Conservation (phyloP, 1,139 yeast genomes). For the Scheffersomyces cryptocercus region DNA sequence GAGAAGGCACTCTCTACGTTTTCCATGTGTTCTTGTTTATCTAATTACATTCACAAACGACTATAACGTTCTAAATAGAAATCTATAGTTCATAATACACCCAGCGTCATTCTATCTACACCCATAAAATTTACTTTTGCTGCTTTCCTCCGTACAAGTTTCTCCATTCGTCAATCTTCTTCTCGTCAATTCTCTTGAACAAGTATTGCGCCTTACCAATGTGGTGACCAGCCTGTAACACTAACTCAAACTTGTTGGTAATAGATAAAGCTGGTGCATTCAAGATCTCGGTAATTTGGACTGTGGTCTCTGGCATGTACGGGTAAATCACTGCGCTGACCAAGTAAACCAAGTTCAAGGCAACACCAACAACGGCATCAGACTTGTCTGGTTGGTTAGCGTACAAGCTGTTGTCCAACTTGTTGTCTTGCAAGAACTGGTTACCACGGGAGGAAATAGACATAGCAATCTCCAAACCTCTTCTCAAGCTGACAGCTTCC, state of each 20-base stretch:
- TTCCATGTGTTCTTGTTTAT: too few relatives aligned
- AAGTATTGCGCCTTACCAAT: conserved; percentile 90
- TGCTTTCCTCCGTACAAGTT: conserved; percentile 76
- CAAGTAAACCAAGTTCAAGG: conserved; percentile 82
- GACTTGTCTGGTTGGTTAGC: conserved; percentile 75
- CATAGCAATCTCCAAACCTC: conserved; percentile 91
- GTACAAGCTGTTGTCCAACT: conserved; percentile 84
- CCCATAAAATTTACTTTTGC: conserved; percentile 13
- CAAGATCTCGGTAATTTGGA: conserved; percentile 71
- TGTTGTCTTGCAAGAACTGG: conserved; percentile 91
- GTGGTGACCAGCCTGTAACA: conserved; percentile 78
- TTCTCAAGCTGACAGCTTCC: conserved; percentile 81
- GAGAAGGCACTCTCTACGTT: too few relatives aligned
- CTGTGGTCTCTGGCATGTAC: conserved; percentile 83
- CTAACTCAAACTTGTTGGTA: conserved; percentile 71
- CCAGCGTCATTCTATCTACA: too few relatives aligned
- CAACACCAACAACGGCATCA: conserved; percentile 92
- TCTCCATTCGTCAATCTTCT: conserved; percentile 88
- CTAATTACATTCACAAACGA: too few relatives aligned
- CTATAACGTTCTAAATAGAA: too few relatives aligned
- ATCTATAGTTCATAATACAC: too few relatives aligned
- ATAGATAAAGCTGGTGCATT: conserved; percentile 80
- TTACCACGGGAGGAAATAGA: conserved; percentile 90
- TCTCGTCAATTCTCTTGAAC: conserved; percentile 88
- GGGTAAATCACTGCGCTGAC: conserved; percentile 81